phyloP scores from a whole-genome alignment of 176 grass and related monocot genomes.

The Zea mays region DNA sequence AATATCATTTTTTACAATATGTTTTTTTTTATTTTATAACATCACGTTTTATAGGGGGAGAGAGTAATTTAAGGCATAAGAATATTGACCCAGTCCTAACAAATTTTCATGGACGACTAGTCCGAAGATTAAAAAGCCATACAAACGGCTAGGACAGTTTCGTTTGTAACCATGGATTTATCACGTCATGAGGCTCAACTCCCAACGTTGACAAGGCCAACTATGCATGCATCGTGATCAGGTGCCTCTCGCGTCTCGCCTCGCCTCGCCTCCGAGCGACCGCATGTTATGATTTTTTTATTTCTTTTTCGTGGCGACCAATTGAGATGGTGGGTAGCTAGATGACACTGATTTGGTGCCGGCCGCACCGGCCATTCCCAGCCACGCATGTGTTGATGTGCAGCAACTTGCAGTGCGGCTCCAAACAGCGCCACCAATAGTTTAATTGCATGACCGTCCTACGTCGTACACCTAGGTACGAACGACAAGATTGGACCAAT shows the following conservation, averaged over 20 bases:
- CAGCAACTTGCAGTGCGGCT: background rate
- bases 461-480: background rate
- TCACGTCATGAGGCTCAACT: background rate
- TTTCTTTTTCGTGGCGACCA: background rate
- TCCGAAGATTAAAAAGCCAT: too few species aligned
- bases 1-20: too few species aligned
- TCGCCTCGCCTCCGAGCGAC: background rate
- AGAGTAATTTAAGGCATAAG: too few species aligned
- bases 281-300: background rate
- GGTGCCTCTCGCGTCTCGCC: background rate
- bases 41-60: too few species aligned
- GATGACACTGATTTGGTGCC: background rate
- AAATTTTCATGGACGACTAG: too few species aligned
- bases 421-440: background rate
- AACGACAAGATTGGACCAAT: conserved; percentile 13
- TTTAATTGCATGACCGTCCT: conserved; percentile 18
- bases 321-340: background rate
- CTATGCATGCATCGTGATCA: background rate
- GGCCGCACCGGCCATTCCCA: background rate
- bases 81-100: too few species aligned
- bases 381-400: background rate
- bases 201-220: background rate
- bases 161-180: background rate
- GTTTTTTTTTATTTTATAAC: too few species aligned
- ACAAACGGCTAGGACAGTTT: too few species aligned